Evolutionary conservation across 2,329 filamentous ascomycete genomes (phyloP), one percentile per base, ranked within the genome.

Genomic region (Trichoderma arundinaceum): DNA sequence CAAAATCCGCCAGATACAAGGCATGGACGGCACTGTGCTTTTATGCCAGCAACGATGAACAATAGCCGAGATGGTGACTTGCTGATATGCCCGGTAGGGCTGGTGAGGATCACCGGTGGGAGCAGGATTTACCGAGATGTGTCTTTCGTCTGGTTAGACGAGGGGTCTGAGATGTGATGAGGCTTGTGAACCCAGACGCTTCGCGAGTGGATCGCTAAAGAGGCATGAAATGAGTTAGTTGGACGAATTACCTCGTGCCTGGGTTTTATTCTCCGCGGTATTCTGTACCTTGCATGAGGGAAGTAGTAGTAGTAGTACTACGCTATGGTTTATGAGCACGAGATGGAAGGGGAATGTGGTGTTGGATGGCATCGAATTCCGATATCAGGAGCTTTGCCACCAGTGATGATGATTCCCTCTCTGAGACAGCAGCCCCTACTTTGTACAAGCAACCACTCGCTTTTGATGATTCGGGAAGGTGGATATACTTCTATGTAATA

Each of bases 71-170:
- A 43, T 46, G 48, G 17, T n/a, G 49, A 17, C 13, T 54, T 22
- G n/a, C 8, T 46, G 48, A 46, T 54, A 39, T 38, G 38, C 17
- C 39, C 49, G 52, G 38, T 51, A 51, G 49, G 60, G 41, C 49
- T 62, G 59, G 43, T 35, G 38, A 57, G 39, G 19, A 44, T 22
- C 12, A 19, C n/a, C 17, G 2, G 10, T 28, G 10, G 52, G 17
- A 39, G 35, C 15, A 49, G 22, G 46, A 44, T 44, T 54, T 62
- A 39, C 59, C 48, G 59, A 44, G 49, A 63, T 54, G 35, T 8
- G n/a, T 19, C 17, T 32, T 39, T 15, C 17, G 17, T 39, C 7
- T 43, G 10, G 43, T 39, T 60, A 10, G n/a, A 52, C n/a, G 7
- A 32, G 46, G 43, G 19, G 35, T 38, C 19, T 51, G 57, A 41